Percentiles rank a stretch among this genome's conserved stretches.
Evolutionary conservation across 352 stramenopile species (phyloP).

Genomic region (Hyaloperonospora brassicae): DNA sequence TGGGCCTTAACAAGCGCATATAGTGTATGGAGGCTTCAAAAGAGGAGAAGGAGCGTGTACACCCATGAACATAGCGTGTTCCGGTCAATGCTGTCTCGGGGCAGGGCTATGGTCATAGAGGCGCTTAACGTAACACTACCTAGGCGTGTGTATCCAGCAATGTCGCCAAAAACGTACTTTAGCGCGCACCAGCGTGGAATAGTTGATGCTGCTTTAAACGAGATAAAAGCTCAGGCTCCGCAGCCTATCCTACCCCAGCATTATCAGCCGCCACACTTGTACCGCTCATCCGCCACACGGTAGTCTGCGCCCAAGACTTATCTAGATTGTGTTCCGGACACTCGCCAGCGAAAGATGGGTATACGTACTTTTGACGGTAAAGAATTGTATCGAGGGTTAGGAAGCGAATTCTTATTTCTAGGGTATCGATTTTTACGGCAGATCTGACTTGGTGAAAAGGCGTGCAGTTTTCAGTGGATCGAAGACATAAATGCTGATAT

Average conservation of each 20-base stretch:
- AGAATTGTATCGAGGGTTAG: constrained; percentile 13
- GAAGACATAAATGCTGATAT: not conserved
- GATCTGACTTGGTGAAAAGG: not conserved
- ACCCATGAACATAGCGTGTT: not conserved
- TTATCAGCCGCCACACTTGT: too few species aligned
- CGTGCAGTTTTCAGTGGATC: not conserved
- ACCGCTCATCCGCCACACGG: too few species aligned
- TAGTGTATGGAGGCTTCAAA: not conserved
- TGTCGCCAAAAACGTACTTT: not conserved
- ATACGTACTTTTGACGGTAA: constrained; percentile 12
- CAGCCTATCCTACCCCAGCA: too few species aligned
- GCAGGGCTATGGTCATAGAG: not conserved
- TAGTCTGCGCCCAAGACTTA: too few species aligned
- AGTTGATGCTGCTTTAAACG: too few species aligned
- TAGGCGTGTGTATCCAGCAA: not conserved
- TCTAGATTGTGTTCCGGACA: constrained; percentile 1
- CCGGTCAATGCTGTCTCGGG: not conserved
- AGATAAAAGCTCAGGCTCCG: too few species aligned
- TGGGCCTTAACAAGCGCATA: not conserved
- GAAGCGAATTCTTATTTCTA: constrained; percentile 1
- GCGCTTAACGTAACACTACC: not conserved
- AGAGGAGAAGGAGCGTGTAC: not conserved
- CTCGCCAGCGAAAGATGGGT: constrained; percentile 7
- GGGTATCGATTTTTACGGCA: constrained; percentile 1
- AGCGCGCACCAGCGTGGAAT: not conserved